Evolutionary conservation across 2,329 filamentous ascomycete genomes (phyloP), one percentile per base, ranked within the genome.

Genomic region (Mollisiaceae sp.): DNA sequence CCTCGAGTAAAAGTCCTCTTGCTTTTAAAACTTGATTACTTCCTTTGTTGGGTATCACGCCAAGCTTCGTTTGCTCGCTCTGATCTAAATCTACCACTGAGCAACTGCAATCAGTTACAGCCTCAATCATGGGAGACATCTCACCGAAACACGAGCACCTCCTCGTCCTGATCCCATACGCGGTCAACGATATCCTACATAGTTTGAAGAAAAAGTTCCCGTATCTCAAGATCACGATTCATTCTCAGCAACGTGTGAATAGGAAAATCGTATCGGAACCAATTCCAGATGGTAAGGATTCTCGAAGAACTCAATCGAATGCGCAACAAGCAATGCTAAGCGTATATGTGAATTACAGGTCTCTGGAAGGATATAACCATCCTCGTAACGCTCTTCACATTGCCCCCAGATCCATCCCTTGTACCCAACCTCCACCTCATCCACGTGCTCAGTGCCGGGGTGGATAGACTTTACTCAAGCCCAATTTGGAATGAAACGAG

Each of bases 401-500:
- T 75, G 8, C 69, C 67, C 14, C 69, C 71, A 2, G 41, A 62
- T 6, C 65, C 65, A 6, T 60, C 64, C 20, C 47, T 69, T 8
- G 66, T 63, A 0, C 69, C 71, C 11, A 72, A 71, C 6, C 60
- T 76, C 15, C 43, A 45, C 14, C 43, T 45, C 15, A 20, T 45
- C 14, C 43, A 45, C 15, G 15, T 35, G n/a, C 65, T 67, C 12
- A 67, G 63, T 24, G 73, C 74, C 14, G 74, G 74, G 2, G 64
- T 71, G 14, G 71, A 75, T 60, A 70, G 66, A 36, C 57, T 74
- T 8, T 32, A 64, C 14, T 22, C 68, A 3, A 64, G 62, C 11
- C 66, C 64, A 4, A 60, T 76, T 5, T 76, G 66, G 47, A 74
- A 65, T 15, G 68, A 71, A 20, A 68, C 72, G 8, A 65, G 71